phyloP scores from a whole-genome alignment of 345 rosid genomes.

The Heritiera fomes region DNA sequence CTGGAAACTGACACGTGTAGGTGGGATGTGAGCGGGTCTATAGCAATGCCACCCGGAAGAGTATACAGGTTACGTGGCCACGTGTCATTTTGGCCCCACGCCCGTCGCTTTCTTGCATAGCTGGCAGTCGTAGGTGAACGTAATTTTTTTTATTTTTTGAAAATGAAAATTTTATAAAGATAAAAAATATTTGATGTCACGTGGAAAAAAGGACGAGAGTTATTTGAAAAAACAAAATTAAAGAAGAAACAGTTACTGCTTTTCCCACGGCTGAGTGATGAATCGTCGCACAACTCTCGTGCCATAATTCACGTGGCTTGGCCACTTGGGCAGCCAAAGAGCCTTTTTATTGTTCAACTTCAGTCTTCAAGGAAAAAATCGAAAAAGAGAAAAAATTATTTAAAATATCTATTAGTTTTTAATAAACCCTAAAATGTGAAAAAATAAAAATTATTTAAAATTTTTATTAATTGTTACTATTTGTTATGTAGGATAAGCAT shows the following conservation, averaged over 20 bases:
- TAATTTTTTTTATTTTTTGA: background rate
- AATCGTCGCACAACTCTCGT: constrained; percentile 32
- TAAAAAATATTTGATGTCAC: background rate
- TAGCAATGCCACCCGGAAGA: constrained; percentile 30
- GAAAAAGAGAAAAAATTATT: background rate
- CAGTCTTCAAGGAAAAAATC: background rate
- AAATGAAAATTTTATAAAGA: background rate
- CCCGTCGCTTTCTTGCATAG: constrained; percentile 12
- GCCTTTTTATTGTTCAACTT: background rate
- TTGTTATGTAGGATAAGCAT: too few species aligned
- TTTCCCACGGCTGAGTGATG: constrained; percentile 21
- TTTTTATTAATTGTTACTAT: too few species aligned
- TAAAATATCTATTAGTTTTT: too few species aligned
- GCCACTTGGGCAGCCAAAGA: background rate
- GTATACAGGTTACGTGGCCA: constrained; percentile 33
- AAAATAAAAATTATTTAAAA: background rate
- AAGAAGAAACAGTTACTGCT: background rate
- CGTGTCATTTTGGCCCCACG: constrained; percentile 39
- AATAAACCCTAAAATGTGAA: background rate
- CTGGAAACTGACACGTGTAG: constrained; percentile 36
- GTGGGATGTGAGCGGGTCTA: constrained; percentile 3
- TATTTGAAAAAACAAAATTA: background rate
- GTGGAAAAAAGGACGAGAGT: constrained; percentile 9
- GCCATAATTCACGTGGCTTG: constrained; percentile 30
- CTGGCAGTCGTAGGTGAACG: constrained; percentile 28